Conservation (phyloP, 805 yeast genomes). For the Sugiyamaella americana region DNA sequence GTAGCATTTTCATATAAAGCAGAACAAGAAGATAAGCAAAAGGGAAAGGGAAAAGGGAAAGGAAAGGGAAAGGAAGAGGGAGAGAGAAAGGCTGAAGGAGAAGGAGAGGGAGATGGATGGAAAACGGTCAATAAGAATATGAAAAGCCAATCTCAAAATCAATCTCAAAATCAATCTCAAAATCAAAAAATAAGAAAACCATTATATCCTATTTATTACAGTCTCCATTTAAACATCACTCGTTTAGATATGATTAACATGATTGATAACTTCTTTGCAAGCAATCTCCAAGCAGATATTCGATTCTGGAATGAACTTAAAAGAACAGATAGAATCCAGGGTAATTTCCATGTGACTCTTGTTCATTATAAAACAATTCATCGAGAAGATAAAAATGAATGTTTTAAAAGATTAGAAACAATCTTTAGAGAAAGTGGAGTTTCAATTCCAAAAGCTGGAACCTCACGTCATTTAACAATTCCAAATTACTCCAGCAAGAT, state of each 20-base stretch:
- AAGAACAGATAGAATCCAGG: slow-evolving; percentile 7
- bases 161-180: background rate
- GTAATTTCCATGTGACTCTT: slow-evolving; percentile 31
- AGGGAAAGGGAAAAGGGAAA: background rate
- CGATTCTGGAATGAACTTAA: slow-evolving; percentile 14
- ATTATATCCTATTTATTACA: slow-evolving; percentile 3
- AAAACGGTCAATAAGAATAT: slow-evolving; percentile 32
- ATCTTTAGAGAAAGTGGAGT: background rate
- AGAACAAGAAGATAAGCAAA: slow-evolving; percentile 13
- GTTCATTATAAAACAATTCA: slow-evolving; percentile 21
- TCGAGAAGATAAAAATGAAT: slow-evolving; percentile 1
- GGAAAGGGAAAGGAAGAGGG: background rate
- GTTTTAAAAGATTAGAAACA: background rate
- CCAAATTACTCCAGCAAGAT: background rate
- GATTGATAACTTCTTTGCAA: slow-evolving; percentile 20
- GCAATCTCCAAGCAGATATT: slow-evolving; percentile 6
- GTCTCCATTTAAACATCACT: slow-evolving; percentile 6
- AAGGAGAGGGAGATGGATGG: no score
- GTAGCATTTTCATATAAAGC: slow-evolving; percentile 54
- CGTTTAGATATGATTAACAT: slow-evolving; percentile 13
- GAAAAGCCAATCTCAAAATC: background rate
- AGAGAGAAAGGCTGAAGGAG: background rate
- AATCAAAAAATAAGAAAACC: background rate
- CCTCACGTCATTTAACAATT: background rate
- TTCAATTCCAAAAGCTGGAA: background rate